Evolutionary conservation across 768 basidiomycete species (phyloP).

Genomic region (Mycena maculata): DNA sequence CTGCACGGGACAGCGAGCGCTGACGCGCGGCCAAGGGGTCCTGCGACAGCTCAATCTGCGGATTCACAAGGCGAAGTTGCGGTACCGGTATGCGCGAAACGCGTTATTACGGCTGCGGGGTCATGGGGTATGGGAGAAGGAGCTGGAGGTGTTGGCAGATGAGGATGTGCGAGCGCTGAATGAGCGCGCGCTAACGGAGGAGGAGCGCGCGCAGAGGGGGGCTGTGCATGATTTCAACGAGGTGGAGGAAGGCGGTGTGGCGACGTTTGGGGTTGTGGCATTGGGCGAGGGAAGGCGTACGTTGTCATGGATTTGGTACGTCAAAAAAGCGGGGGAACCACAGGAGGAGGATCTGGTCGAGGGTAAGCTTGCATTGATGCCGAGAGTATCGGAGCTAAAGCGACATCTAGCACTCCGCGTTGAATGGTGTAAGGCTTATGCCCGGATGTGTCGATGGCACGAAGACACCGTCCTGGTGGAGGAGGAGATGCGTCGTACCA

Average conservation of each 20-base stretch:
- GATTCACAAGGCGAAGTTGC: background rate
- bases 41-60: background rate
- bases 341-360: background rate
- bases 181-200: background rate
- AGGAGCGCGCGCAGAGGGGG: background rate
- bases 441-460: conserved; percentile 12
- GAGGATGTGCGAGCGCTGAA: background rate
- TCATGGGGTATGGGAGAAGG: background rate
- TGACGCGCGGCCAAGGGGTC: background rate
- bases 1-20: background rate
- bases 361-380: background rate
- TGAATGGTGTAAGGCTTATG: conserved; percentile 6
- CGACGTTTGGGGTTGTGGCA: too few relatives aligned
- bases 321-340: background rate
- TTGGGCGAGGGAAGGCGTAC: background rate
- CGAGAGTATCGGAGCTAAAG: background rate
- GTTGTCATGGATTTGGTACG: background rate
- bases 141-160: background rate
- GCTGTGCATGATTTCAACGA: background rate
- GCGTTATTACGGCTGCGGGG: background rate
- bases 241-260: background rate
- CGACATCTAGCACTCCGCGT: conserved; percentile 1
- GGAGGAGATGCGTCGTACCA: conserved; percentile 20
- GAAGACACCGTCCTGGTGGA: conserved; percentile 15
- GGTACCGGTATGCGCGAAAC: conserved; percentile 3